Evolutionary conservation across 228 moss, liverwort and hornwort species (phyloP), one percentile per base, ranked within the genome.

Genomic region (Sphagnum magellanicum): DNA sequence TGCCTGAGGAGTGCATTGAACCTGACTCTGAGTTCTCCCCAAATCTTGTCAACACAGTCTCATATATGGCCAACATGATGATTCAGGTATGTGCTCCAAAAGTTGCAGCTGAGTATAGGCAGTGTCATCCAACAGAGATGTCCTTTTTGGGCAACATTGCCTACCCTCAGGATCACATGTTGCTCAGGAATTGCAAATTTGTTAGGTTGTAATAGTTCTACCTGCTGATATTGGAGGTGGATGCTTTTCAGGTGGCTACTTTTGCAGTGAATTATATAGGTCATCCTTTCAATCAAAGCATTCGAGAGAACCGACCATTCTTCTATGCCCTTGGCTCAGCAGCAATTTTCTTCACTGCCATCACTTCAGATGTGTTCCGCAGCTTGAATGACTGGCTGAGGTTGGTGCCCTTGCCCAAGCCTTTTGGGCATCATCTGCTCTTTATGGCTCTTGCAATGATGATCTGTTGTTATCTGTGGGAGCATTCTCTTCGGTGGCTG

Each of bases 1-100:
- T 98, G 97, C 93, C 93, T 8, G 97, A 93, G 59, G 97, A 98
- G 83, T 98, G 93, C 68, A 81, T 98, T 50, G 97, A 93, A 68
- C 93, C 93, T 32, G 93, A 98, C 73, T 91, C 93, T 16, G 97
- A 93, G 68, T 98, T 98, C 64, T 76, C 90, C 7, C 93, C 97
- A 52, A 98, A 98, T 72, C 91, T 98, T 10, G 97, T 98, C 73
- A 98, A 98, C 74, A 98, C 97, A 5, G 97, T 93, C 61, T 98
- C 93, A 11, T 98, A 98, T 62, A 98, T 92, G 97, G 71, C 97
- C 66, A 98, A 98, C 72, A 93, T 98, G 97, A 98, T 98, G 97
- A 98, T 98, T 68, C 93, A 93, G 90, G 87, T 83, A 69, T 64
- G 64, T 14, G 50, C 14, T 14, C 15, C 4, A 32, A 32, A 32